These are phyloP conservation scores for Cordyceps cateniannulata DNA, from an alignment of 2,329 filamentous ascomycete species.

Conservation along the genomic window DNA sequence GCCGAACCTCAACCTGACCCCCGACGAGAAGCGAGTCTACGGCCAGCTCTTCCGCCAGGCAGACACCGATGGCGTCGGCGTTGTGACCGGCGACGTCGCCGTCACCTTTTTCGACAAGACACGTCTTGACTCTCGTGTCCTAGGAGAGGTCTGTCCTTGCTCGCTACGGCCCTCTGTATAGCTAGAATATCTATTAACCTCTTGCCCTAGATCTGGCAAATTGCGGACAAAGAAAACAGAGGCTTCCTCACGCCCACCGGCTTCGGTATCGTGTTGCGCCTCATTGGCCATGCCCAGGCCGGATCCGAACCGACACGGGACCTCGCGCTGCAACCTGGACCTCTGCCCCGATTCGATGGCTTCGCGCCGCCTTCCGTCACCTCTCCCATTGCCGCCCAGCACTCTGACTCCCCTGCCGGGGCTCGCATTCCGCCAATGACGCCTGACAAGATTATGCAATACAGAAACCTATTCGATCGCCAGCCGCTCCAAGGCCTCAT, in stretches of 20 bases:
- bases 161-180: neutral
- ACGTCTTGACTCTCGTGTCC: constrained; percentile 71
- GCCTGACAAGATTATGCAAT: constrained; percentile 84
- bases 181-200: neutral
- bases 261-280: constrained; percentile 84
- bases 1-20: constrained; percentile 74
- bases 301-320: constrained; percentile 75
- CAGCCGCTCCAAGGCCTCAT: constrained; percentile 68
- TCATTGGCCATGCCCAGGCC: constrained; percentile 93
- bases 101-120: constrained; percentile 99
- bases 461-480: constrained; percentile 82
- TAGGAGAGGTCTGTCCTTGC: constrained; percentile 67
- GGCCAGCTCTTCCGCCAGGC: constrained; percentile 89
- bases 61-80: constrained; percentile 83
- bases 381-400: constrained; percentile 50
- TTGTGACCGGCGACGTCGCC: constrained; percentile 91
- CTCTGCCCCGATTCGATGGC: constrained; percentile 89
- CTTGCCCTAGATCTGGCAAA: constrained; percentile 82
- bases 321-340: constrained; percentile 76
- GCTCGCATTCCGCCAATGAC: constrained; percentile 85
- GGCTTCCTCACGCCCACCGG: constrained; percentile 88
- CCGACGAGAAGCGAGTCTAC: constrained; percentile 91
- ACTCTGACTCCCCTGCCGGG: constrained; percentile 50
- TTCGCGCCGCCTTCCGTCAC: constrained; percentile 38
- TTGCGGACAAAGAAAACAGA: constrained; percentile 93